These are phyloP conservation scores for Ascochyta viciae-villosae DNA, from an alignment of 2,329 filamentous ascomycete species.

Conservation along the genomic window DNA sequence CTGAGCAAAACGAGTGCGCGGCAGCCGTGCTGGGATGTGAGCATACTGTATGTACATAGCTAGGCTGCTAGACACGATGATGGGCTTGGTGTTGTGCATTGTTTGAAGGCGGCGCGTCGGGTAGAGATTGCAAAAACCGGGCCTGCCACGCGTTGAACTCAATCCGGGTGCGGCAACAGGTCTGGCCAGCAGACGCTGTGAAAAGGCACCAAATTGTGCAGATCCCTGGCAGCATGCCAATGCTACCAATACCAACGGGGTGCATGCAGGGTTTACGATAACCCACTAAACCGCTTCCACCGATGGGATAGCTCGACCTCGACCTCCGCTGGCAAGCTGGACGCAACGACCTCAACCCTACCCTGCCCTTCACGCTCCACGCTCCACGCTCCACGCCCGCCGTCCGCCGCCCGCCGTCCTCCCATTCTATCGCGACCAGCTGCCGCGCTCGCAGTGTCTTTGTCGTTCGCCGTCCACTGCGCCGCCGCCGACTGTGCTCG, in stretches of 20 bases:
- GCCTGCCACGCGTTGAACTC: slow-evolving; percentile 25
- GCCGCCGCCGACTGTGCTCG: slow-evolving; percentile 20
- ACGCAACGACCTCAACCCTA: slow-evolving; percentile 29
- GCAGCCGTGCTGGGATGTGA: slow-evolving; percentile 8
- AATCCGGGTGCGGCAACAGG: slow-evolving; percentile 16
- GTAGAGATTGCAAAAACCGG: slow-evolving; percentile 21
- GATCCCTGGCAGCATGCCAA: slow-evolving; percentile 21
- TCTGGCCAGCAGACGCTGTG: slow-evolving; percentile 27
- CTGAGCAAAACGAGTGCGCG: background rate
- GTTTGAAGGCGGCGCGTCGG: slow-evolving; percentile 9
- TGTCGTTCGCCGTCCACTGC: slow-evolving; percentile 25
- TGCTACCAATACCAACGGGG: slow-evolving; percentile 20
- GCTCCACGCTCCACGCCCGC: slow-evolving; percentile 23
- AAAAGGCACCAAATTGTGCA: slow-evolving; percentile 29
- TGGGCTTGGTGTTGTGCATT: slow-evolving; percentile 7
- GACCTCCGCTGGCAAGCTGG: slow-evolving; percentile 25
- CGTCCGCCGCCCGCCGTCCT: slow-evolving; percentile 2
- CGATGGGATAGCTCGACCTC: slow-evolving; percentile 29
- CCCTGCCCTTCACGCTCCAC: slow-evolving; percentile 21
- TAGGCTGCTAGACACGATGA: background rate
- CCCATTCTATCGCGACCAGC: slow-evolving; percentile 26
- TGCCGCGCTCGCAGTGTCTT: slow-evolving; percentile 33
- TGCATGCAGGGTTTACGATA: slow-evolving; percentile 29
- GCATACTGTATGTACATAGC: background rate
- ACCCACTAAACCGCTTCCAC: slow-evolving; percentile 26